Conservation (phyloP, 148 eudicot species). For the Nyssa sinensis region DNA sequence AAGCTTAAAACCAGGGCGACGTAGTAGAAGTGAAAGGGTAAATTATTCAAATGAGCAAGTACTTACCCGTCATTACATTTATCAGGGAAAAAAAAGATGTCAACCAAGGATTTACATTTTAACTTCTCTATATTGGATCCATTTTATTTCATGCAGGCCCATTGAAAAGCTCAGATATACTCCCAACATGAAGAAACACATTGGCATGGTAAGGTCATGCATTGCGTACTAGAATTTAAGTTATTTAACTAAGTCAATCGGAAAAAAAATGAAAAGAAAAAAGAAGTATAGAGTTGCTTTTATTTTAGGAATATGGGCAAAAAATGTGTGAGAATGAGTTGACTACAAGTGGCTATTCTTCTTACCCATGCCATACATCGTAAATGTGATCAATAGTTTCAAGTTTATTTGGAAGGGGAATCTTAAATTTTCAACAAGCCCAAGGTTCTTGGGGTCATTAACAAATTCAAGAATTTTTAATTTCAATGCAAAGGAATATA, state of each 20-base stretch:
- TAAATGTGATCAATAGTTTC: background rate
- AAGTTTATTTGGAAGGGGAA: background rate
- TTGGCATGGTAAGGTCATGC: conserved; percentile 86
- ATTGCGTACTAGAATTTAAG: background rate
- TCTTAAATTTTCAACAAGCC: background rate
- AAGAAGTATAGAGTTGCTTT: background rate
- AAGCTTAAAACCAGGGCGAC: conserved; percentile 87
- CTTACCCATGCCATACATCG: background rate
- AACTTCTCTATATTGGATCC: too few relatives aligned
- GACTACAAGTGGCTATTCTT: background rate
- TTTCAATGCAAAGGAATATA: background rate
- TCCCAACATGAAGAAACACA: conserved; percentile 99
- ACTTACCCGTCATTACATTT: too few relatives aligned
- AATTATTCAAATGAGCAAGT: background rate
- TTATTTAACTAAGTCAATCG: background rate
- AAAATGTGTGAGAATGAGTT: background rate
- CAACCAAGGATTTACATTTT: too few relatives aligned
- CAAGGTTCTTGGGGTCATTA: background rate
- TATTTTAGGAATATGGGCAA: background rate
- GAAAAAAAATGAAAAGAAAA: background rate
- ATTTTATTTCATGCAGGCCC: conserved; percentile 58
- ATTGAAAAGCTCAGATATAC: conserved; percentile 89
- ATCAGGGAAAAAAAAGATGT: too few relatives aligned
- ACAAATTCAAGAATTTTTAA: background rate
- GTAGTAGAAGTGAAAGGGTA: conserved; percentile 98